phyloP scores from a whole-genome alignment of 192 early-diverging fungal species.

The Coemansia javaensis region DNA sequence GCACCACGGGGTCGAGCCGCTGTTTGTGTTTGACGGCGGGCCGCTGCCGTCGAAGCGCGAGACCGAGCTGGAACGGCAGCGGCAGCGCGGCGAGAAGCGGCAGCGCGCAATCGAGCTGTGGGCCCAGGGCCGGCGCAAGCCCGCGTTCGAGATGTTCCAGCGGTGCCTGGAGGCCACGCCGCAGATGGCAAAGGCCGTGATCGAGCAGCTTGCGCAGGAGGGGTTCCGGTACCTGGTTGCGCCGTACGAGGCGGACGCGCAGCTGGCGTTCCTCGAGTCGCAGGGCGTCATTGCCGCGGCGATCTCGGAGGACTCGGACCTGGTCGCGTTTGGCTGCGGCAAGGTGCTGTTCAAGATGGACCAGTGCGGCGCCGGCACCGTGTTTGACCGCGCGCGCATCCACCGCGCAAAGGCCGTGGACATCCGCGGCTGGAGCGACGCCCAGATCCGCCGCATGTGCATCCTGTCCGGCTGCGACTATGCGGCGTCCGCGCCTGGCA shows the following conservation, averaged over 20 bases:
- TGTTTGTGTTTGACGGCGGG: conserved; percentile 96
- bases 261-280: conserved; percentile 78
- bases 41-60: conserved; percentile 73
- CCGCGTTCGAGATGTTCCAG: conserved; percentile 72
- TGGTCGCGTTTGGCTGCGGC: conserved; percentile 89
- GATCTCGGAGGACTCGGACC: conserved; percentile 93
- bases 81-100: conserved; percentile 53
- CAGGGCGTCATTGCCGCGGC: conserved; percentile 66
- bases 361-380: conserved; percentile 58
- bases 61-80: conserved; percentile 65
- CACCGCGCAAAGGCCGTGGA: conserved; percentile 44
- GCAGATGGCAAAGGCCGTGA: conserved; percentile 72
- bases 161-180: conserved; percentile 78
- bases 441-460: conserved; percentile 79
- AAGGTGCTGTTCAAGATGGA: conserved; percentile 82
- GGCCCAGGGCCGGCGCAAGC: conserved; percentile 51
- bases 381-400: conserved; percentile 61
- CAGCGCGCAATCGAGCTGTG: conserved; percentile 52
- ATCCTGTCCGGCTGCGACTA: conserved; percentile 99
- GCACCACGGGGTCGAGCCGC: conserved; percentile 64
- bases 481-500: conserved; percentile 70
- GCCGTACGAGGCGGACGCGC: conserved; percentile 97
- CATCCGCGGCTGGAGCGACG: conserved; percentile 55
- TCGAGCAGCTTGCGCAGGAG: conserved; percentile 58
- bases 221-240: conserved; percentile 79